Base-by-base conservation (phyloP, 75 land plant genomes). In the Isoetes taiwanensis region DNA sequence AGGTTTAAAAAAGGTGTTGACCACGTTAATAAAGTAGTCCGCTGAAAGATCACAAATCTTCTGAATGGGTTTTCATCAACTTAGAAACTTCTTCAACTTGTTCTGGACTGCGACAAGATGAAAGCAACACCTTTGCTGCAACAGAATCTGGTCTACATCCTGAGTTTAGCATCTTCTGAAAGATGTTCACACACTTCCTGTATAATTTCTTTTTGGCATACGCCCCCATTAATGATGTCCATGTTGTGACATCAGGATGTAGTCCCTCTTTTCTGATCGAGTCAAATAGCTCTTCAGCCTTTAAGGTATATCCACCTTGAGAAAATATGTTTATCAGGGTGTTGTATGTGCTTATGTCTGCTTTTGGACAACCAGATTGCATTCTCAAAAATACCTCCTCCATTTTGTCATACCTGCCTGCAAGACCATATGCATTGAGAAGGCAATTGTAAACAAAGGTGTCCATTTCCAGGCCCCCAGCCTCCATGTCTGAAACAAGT, bases 311-410 rank as follows among this genome's bases (percentile, higher is more conserved):
- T 12, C 96, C 96, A 20, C 74, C 80, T 32, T 81, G 67, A 5
- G 90, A 82, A 41, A 84, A 81, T 5, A 77, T 52, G 31, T 80
- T 79, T 38, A 90, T 79, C 65, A 90, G 59, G 27, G 80, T 90
- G 71, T 90, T 90, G 64, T 79, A 84, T 0, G 96, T 90, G 61
- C 86, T 75, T 55, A 90, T 84, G 34, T 90, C 90, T 26, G 78
- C 63, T 48, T 43, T 28, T 48, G 62, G 64, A 6, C 57, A 60
- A 32, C 84, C 78, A 26, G 62, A 58, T 42, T 81, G 74, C 96
- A 84, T 82, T 11, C 61, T 59, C 31, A 38, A 31, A 9, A 74
- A 64, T 16, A 82, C 74, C 32, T 73, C 65, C 48, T 90, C 90
- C 86, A 90, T 79, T 60, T 84, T 75, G 9, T 73, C 77, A 52